Evolutionary conservation across 2,329 filamentous ascomycete species (phyloP).

Genomic region (Amauroascus niger): DNA sequence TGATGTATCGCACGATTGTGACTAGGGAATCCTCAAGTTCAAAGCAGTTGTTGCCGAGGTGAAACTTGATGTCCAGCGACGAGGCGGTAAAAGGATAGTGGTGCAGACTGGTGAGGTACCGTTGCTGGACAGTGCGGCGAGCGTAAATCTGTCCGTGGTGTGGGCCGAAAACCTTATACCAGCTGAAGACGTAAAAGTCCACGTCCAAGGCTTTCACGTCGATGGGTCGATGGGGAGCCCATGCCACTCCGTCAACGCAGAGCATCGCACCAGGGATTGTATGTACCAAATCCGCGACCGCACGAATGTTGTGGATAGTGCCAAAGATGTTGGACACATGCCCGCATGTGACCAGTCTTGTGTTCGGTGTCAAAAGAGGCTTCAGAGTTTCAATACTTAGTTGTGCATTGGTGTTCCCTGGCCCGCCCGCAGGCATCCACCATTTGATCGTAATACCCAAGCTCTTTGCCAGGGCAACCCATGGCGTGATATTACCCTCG

Average conservation of each 20-base stretch:
- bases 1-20: constrained; percentile 48
- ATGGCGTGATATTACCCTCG: constrained; percentile 6
- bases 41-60: constrained; percentile 9
- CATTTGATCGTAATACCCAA: constrained; percentile 7
- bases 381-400: constrained; percentile 3
- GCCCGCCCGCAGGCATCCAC: constrained; percentile 6
- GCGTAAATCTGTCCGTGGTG: constrained; percentile 44
- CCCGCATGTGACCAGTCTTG: constrained; percentile 7
- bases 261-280: constrained; percentile 6
- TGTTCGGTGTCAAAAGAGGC: constrained; percentile 1
- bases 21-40: constrained; percentile 5
- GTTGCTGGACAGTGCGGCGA: neutral
- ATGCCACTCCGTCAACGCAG: constrained; percentile 5
- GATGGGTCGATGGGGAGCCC: constrained; percentile 5
- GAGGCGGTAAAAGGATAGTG: constrained; percentile 20
- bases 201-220: constrained; percentile 6
- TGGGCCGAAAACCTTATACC: constrained; percentile 8
- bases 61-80: constrained; percentile 6
- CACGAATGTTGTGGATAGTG: constrained; percentile 4
- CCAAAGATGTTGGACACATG: constrained; percentile 10
- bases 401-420: constrained; percentile 1
- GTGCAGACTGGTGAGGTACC: constrained; percentile 35
- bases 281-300: constrained; percentile 3
- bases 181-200: constrained; percentile 7
- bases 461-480: constrained; percentile 1